A percentile compares a stretch with the other conserved stretches of the same genome.
Evolutionary conservation across 768 basidiomycete genomes (phyloP).

Genomic region (Suillus alpinus): DNA sequence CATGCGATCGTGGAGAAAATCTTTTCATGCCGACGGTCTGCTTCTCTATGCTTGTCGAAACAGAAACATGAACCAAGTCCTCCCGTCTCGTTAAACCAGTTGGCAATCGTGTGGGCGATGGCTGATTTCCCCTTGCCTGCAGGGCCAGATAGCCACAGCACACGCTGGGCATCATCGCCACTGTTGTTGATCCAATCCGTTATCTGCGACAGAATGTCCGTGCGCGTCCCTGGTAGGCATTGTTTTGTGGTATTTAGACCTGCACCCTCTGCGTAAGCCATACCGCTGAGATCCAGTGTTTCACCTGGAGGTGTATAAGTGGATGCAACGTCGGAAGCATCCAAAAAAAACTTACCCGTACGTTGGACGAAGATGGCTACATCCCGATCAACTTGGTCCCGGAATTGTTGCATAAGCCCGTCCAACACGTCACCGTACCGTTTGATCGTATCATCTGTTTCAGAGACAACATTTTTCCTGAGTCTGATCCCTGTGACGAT

Average conservation of each 20-base stretch:
- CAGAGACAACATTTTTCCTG: not conserved
- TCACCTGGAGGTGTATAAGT: not conserved
- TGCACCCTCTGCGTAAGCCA: not conserved
- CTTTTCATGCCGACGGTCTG: conserved; percentile 6
- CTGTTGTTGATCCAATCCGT: conserved; percentile 19
- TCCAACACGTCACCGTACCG: not conserved
- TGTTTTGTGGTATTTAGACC: conserved; percentile 6
- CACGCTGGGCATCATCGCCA: conserved; percentile 1
- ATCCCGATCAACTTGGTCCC: conserved; percentile 2
- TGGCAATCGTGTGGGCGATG: conserved; percentile 8
- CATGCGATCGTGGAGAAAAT: conserved; percentile 19
- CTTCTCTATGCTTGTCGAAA: conserved; percentile 5
- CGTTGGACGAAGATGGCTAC: not conserved
- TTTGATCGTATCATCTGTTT: not conserved
- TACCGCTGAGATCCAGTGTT: not conserved
- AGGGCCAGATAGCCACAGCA: conserved; percentile 23
- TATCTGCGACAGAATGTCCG: conserved; percentile 25
- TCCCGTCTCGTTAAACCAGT: conserved; percentile 8
- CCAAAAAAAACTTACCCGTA: not conserved
- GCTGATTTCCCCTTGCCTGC: conserved; percentile 26
- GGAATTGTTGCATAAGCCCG: not conserved
- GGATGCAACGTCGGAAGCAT: not conserved
- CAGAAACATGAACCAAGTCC: conserved; percentile 13
- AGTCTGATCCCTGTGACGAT: not conserved
- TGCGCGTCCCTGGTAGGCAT: conserved; percentile 23